Percentiles rank a stretch among this genome's conserved stretches.
Conservation (phyloP, 2,329 filamentous ascomycete genomes). For the Bipolaris oryzae region DNA sequence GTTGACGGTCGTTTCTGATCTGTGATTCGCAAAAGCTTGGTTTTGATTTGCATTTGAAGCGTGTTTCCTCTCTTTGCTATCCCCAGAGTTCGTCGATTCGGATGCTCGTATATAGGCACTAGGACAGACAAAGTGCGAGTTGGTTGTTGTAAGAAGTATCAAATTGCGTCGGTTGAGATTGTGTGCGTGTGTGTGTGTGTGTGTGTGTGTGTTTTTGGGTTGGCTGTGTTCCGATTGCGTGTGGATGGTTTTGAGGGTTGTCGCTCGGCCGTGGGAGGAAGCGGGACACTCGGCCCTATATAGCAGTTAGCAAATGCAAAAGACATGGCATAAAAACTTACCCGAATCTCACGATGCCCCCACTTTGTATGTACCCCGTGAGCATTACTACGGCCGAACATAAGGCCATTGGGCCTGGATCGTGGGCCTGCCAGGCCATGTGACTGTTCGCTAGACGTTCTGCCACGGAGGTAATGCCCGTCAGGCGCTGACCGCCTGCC, state of each 20-base stretch:
- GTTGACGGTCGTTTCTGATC: constrained; percentile 27
- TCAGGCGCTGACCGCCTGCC: constrained; percentile 35
- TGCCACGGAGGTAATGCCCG: constrained; percentile 22
- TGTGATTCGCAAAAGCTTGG: constrained; percentile 40
- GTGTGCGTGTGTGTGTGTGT: no score
- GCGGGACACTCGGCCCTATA: constrained; percentile 15
- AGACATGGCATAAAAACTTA: constrained; percentile 26
- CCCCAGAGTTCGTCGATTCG: constrained; percentile 23
- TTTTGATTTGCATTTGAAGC: constrained; percentile 41
- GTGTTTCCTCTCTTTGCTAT: constrained; percentile 26
- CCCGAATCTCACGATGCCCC: constrained; percentile 10
- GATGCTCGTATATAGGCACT: constrained; percentile 34
- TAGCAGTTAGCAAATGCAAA: constrained; percentile 22
- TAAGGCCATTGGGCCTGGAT: constrained; percentile 38
- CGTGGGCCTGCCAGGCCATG: constrained; percentile 34
- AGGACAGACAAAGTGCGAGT: constrained; percentile 29
- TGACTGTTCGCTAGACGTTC: constrained; percentile 24
- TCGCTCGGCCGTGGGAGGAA: not conserved
- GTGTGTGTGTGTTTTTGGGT: no score
- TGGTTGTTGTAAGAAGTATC: constrained; percentile 6
- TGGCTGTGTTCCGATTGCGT: constrained; percentile 12
- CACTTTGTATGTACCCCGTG: constrained; percentile 23
- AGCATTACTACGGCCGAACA: constrained; percentile 21
- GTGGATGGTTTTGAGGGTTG: constrained; percentile 13
- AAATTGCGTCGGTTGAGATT: constrained; percentile 16